Conservation (phyloP, 2,329 filamentous ascomycete genomes). For the Aspergillus ruber region DNA sequence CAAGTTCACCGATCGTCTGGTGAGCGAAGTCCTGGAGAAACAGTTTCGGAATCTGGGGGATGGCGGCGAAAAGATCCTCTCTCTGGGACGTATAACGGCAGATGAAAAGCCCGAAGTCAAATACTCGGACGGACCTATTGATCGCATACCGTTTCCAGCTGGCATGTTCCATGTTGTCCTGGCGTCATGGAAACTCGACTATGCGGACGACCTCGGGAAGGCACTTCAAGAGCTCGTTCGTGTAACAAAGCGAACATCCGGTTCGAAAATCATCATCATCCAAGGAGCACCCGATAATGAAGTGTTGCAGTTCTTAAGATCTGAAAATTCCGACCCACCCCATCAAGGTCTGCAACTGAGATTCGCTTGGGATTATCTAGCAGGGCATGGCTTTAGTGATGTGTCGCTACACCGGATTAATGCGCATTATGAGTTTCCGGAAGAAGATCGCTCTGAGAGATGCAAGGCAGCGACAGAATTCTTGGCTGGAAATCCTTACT, state of each 20-base stretch:
- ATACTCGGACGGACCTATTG: too few relatives aligned
- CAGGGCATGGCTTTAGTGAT: neutral
- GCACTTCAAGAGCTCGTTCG: neutral
- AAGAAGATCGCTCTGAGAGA: neutral
- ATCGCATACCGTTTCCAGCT: too few relatives aligned
- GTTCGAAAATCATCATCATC: neutral
- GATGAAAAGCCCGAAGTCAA: too few relatives aligned
- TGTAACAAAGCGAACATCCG: neutral
- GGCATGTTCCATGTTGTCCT: too few relatives aligned
- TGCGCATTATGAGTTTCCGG: neutral
- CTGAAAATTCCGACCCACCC: neutral
- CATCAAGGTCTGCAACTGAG: constrained; percentile 5
- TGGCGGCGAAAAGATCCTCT: too few relatives aligned
- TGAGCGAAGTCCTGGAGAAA: neutral
- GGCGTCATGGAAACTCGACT: neutral
- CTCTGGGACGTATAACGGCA: too few relatives aligned
- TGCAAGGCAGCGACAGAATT: neutral
- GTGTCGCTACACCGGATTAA: neutral
- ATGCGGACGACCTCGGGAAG: neutral
- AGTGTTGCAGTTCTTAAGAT: neutral
- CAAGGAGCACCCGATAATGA: constrained; percentile 5
- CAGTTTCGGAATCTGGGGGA: neutral
- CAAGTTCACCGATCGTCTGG: neutral
- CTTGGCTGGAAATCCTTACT: neutral
- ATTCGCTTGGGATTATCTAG: neutral